Base-by-base conservation (phyloP, 768 basidiomycete species). In the Pulveroboletus sp. region DNA sequence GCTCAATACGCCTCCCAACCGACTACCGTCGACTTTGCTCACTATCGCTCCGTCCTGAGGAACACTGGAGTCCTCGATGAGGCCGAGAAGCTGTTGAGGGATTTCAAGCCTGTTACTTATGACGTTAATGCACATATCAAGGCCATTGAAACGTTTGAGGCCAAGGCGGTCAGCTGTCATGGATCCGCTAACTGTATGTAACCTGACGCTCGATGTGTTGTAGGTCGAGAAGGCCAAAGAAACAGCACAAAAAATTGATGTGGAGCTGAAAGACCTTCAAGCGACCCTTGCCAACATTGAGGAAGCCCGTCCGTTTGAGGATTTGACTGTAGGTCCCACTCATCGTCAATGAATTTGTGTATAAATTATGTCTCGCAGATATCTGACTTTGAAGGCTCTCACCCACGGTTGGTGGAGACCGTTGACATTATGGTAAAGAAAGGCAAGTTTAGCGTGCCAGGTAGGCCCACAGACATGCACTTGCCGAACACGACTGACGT, bases 361-460 rank as follows among this genome's bases (percentile, higher is more conserved):
- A 35, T 50, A 17, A 39, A 18, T 43, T n/a, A 10, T 39, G 15
- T 57, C 46, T 28, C 15, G 50, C 60, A 95, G 93, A 77, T 85
- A 55, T 85, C 87, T 64, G 95, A 99, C 54, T 89, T 98, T 59
- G 84, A 85, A 58, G 78, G 85, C 54, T 95, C 95, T 24, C 88
- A 96, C 71, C 96, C 96, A 15, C 90, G 91, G 70, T 84, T 98
- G 69, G 74, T 77, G 35, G 84, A 96, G 71, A 83, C 88, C 38
- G 90, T 96, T 52, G 92, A 97, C 74, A 88, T 78, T 58, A 95
- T 96, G 93, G 70, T 97, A 56, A 85, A 87, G 81, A 93, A 97
- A 76, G 94, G 94, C 71, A 96, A 97, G 76, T 96, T 92, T 87
- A 92, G 87, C 63, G 94, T 97, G 51, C 95, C 95, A 63, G 94